Conservation (phyloP, 495 filamentous ascomycete species). For the Aspergillus homomorphus region DNA sequence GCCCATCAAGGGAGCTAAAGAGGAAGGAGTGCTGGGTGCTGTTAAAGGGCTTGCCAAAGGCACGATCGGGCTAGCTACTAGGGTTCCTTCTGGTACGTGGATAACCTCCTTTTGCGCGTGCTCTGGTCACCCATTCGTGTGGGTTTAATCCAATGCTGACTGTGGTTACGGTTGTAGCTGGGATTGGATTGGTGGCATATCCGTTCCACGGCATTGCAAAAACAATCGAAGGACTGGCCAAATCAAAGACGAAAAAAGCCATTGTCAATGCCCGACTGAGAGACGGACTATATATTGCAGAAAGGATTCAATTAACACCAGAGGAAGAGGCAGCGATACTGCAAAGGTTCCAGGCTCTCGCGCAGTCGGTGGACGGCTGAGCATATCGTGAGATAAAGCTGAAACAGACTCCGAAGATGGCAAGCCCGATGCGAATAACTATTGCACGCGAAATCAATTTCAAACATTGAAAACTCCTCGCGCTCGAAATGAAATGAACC, state of each 20-base stretch:
- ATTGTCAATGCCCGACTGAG: conserved; percentile 16
- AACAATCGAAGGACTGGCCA: conserved; percentile 22
- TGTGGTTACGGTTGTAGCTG: conserved; percentile 16
- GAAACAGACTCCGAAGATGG: too few species aligned
- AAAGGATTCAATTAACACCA: background rate
- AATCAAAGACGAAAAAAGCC: conserved; percentile 23
- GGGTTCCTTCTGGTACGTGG: conserved; percentile 39
- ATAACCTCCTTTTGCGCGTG: background rate
- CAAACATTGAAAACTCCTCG: too few species aligned
- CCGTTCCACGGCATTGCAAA: conserved; percentile 26
- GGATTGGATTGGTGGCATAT: conserved; percentile 27
- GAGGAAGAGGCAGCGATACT: background rate
- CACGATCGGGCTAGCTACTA: conserved; percentile 67
- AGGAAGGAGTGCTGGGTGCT: conserved; percentile 58
- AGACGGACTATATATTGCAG: conserved; percentile 14
- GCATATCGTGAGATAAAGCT: too few species aligned
- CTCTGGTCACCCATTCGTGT: background rate
- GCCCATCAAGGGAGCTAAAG: conserved; percentile 59
- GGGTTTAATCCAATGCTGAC: background rate
- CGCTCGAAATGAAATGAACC: too few species aligned
- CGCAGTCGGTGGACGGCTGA: background rate
- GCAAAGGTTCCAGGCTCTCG: background rate
- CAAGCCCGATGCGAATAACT: too few species aligned
- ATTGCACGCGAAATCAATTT: too few species aligned
- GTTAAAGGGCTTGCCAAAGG: conserved; percentile 72